Evolutionary conservation across 169 alveolate genomes (phyloP).

Genomic region (Cryptosporidium andersoni): DNA sequence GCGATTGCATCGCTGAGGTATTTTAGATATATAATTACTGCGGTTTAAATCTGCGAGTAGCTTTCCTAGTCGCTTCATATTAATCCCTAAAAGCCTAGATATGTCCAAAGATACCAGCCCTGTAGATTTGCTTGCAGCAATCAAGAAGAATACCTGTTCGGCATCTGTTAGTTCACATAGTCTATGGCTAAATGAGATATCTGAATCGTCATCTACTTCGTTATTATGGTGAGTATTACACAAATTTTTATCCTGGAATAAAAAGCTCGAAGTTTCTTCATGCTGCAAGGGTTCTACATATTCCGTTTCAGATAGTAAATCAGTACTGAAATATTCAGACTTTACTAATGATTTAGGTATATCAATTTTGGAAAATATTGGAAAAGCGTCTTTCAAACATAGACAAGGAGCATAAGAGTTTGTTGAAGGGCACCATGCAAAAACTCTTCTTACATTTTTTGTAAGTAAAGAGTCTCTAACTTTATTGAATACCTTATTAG

Average conservation of each 20-base stretch:
- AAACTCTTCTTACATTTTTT: constrained; percentile 56
- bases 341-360: neutral
- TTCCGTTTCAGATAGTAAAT: neutral
- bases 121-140: constrained; percentile 22
- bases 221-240: neutral
- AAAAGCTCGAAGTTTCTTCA: too few species aligned
- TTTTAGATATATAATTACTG: constrained; percentile 3
- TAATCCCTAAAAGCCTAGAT: constrained; percentile 31
- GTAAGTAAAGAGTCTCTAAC: constrained; percentile 32
- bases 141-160: constrained; percentile 40
- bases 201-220: neutral
- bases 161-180: constrained; percentile 53
- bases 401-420: constrained; percentile 61
- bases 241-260: neutral
- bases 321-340: too few species aligned
- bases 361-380: constrained; percentile 21
- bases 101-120: constrained; percentile 61
- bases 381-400: constrained; percentile 67
- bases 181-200: constrained; percentile 8
- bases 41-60: constrained; percentile 33
- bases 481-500: constrained; percentile 56
- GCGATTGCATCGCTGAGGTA: constrained; percentile 60
- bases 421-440: constrained; percentile 66
- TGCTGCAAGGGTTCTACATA: neutral
- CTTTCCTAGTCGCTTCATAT: constrained; percentile 64